phyloP scores from a whole-genome alignment of 1,139 yeast species.

The Pichia kudriavzevii region DNA sequence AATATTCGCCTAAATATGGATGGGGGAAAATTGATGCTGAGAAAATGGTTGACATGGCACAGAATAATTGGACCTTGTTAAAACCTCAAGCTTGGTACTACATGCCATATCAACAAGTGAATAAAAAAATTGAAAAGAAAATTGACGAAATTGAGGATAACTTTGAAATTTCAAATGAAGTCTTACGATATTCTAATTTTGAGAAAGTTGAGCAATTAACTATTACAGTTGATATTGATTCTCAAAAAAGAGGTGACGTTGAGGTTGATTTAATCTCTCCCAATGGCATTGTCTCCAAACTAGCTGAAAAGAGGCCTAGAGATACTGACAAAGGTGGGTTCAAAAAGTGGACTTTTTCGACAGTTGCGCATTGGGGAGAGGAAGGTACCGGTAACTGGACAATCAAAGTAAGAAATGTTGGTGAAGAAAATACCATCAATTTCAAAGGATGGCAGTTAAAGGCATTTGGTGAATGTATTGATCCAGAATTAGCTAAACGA shows the following conservation, averaged over 20 bases:
- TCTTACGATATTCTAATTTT: conserved; percentile 50
- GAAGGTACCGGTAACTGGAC: conserved; percentile 77
- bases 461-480: conserved; percentile 73
- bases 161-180: conserved; percentile 42
- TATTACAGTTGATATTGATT: conserved; percentile 63
- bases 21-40: conserved; percentile 90
- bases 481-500: conserved; percentile 49
- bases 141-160: conserved; percentile 22
- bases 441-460: conserved; percentile 70
- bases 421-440: conserved; percentile 33
- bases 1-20: conserved; percentile 82
- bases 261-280: conserved; percentile 68
- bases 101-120: conserved; percentile 35
- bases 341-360: conserved; percentile 83
- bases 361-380: conserved; percentile 99
- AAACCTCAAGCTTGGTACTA: conserved; percentile 87
- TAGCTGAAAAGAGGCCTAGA: conserved; percentile 61
- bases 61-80: conserved; percentile 63
- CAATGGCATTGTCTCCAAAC: conserved; percentile 58
- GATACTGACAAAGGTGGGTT: conserved; percentile 61
- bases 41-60: conserved; percentile 64
- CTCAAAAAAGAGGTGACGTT: conserved; percentile 64
- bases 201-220: conserved; percentile 81
- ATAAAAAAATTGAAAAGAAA: conserved; percentile 19
- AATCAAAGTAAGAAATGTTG: conserved; percentile 48